These are phyloP conservation scores for Pyrrhoderma noxium DNA, from an alignment of 1,284 basidiomycete species.

Conservation along the genomic window DNA sequence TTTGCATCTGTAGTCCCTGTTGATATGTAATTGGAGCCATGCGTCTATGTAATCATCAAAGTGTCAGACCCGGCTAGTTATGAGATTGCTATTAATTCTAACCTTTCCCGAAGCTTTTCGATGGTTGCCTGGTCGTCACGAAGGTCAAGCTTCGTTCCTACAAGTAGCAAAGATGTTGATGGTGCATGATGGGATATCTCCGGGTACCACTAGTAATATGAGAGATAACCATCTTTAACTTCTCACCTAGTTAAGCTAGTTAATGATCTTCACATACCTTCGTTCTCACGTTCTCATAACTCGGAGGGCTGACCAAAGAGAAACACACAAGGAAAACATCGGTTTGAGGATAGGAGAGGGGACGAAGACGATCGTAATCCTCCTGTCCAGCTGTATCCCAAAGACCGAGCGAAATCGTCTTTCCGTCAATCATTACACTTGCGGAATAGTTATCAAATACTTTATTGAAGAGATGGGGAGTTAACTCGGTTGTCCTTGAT, in stretches of 20 bases:
- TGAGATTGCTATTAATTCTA: constrained; percentile 22
- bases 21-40: constrained; percentile 92
- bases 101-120: constrained; percentile 89
- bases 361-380: constrained; percentile 96
- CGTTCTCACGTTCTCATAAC: constrained; percentile 97
- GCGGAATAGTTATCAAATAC: constrained; percentile 95
- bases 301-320: constrained; percentile 93
- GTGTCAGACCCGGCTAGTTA: background rate
- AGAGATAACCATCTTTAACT: constrained; percentile 3
- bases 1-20: constrained; percentile 86
- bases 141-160: constrained; percentile 97
- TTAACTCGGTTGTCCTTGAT: constrained; percentile 3
- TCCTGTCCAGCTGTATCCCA: constrained; percentile 99
- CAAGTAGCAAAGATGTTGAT: constrained; percentile 87
- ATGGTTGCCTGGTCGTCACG: constrained; percentile 91
- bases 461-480: constrained; percentile 24
- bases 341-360: constrained; percentile 97
- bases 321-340: constrained; percentile 99
- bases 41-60: constrained; percentile 49
- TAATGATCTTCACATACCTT: constrained; percentile 54
- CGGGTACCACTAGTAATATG: constrained; percentile 75
- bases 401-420: constrained; percentile 94
- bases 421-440: constrained; percentile 97
- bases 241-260: constrained; percentile 9
- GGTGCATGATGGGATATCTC: constrained; percentile 98